Percentiles rank a stretch among this genome's conserved stretches.
Conservation (phyloP, 2,329 filamentous ascomycete genomes). For the Colletotrichum tamarilloi region DNA sequence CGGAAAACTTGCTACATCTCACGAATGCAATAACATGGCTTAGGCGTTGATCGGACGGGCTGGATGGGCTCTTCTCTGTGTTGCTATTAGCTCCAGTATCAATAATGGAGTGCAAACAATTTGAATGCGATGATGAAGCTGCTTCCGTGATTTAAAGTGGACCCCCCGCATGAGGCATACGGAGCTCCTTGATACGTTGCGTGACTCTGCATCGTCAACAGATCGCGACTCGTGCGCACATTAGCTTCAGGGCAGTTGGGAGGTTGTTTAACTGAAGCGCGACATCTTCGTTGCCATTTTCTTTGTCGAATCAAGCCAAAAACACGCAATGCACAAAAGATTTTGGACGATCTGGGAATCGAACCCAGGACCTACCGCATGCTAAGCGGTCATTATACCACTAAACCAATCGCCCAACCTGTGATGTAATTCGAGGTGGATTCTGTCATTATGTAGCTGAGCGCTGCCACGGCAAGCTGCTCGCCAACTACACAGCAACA, state of each 20-base stretch:
- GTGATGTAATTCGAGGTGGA: fast-evolving
- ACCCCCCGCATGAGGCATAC: no score
- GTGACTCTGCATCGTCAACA: not conserved
- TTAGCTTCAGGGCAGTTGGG: not conserved
- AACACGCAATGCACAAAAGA: not conserved
- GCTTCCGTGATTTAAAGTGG: not conserved
- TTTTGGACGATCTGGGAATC: constrained; percentile 18
- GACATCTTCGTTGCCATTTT: not conserved
- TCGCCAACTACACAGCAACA: not conserved
- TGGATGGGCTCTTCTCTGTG: not conserved
- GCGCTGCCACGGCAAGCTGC: no score
- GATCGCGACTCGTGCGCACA: not conserved
- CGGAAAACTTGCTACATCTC: not conserved
- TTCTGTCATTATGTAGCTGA: no score
- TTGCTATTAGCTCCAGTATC: not conserved
- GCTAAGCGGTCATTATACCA: constrained; percentile 31
- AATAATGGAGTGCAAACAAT: not conserved
- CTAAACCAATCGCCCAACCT: constrained; percentile 19
- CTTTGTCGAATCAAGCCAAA: not conserved
- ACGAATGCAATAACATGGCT: constrained; percentile 3
- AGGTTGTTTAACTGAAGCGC: not conserved
- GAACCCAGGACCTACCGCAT: constrained; percentile 28
- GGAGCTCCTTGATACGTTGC: not conserved
- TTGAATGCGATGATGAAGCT: not conserved
- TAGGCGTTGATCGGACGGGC: constrained; percentile 1